Percentiles rank a stretch among this genome's conserved stretches.
These are phyloP conservation scores for Luvunga scandens DNA, from an alignment of 345 rosid species.

Conservation along the genomic window DNA sequence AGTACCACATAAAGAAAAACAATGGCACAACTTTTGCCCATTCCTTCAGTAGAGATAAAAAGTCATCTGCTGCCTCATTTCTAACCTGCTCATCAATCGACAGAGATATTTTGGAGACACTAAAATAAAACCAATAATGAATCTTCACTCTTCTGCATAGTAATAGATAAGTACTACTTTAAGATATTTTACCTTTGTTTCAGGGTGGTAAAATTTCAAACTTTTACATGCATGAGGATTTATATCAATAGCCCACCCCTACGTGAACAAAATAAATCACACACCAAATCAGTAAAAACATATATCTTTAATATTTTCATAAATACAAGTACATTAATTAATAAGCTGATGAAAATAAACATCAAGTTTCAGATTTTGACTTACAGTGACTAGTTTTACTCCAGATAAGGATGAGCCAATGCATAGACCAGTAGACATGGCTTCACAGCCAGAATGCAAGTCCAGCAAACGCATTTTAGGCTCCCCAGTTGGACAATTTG, in stretches of 20 bases:
- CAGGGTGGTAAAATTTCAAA: slow-evolving; percentile 37
- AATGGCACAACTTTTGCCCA: slow-evolving; percentile 20
- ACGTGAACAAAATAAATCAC: neutral
- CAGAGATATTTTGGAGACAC: neutral
- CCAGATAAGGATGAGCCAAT: slow-evolving; percentile 41
- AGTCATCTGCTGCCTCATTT: slow-evolving; percentile 27
- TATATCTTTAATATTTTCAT: neutral
- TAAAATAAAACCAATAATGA: neutral
- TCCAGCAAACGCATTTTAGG: slow-evolving; percentile 32
- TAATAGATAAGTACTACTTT: neutral
- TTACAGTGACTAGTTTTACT: slow-evolving; percentile 31
- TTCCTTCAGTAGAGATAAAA: slow-evolving; percentile 22
- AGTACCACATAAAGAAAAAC: neutral
- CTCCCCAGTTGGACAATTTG: slow-evolving; percentile 8
- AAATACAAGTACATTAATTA: neutral
- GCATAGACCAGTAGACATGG: slow-evolving; percentile 49
- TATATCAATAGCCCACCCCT: slow-evolving; percentile 50
- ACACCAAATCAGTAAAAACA: neutral
- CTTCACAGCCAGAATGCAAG: slow-evolving; percentile 45
- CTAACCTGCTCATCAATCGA: slow-evolving; percentile 13
- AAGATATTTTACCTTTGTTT: slow-evolving; percentile 30
- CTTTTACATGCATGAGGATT: slow-evolving; percentile 40
- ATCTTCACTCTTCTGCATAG: neutral
- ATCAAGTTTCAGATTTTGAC: neutral
- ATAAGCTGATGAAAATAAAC: neutral